A percentile compares a stretch with the other conserved stretches of the same genome.
Conservation (phyloP, 129 eudicot genomes). For the Dittrichia graveolens region DNA sequence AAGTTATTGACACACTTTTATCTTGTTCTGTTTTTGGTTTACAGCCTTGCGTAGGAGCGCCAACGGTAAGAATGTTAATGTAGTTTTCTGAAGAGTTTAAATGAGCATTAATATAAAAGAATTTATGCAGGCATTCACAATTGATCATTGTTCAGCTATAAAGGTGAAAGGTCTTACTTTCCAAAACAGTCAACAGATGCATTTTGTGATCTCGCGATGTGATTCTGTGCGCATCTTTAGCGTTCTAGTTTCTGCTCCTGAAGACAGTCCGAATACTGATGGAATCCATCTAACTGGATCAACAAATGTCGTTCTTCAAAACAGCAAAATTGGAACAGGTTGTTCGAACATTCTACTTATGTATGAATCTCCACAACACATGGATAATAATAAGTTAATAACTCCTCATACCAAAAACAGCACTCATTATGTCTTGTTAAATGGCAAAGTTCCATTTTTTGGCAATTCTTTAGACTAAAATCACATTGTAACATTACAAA, state of each 20-base stretch:
- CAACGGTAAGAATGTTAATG: slow-evolving; percentile 57
- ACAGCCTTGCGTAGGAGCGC: slow-evolving; percentile 94
- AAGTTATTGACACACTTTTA: slow-evolving; percentile 20
- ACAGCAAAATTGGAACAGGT: slow-evolving; percentile 96
- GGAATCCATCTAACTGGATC: slow-evolving; percentile 94
- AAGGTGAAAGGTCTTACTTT: slow-evolving; percentile 79
- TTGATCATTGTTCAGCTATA: slow-evolving; percentile 67
- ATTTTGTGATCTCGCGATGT: slow-evolving; percentile 73
- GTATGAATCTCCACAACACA: neutral
- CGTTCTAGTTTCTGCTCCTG: slow-evolving; percentile 80
- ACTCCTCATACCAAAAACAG: neutral
- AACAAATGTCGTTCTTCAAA: slow-evolving; percentile 70
- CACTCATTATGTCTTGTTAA: neutral
- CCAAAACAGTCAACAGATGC: slow-evolving; percentile 94
- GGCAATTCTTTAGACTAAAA: slow-evolving; percentile 2
- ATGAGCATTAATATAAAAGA: slow-evolving; percentile 20
- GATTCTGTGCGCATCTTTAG: slow-evolving; percentile 65
- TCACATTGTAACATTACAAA: neutral
- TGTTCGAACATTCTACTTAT: neutral
- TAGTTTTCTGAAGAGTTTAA: neutral
- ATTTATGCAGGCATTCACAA: slow-evolving; percentile 75
- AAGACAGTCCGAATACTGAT: slow-evolving; percentile 97
- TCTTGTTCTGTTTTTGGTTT: slow-evolving; percentile 20
- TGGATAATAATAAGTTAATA: neutral
- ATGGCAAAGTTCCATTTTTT: neutral